Percentiles rank a stretch among this genome's conserved stretches.
These are phyloP conservation scores for Aureobasidium leucospermi DNA, from an alignment of 2,329 filamentous ascomycete genomes.

Conservation along the genomic window DNA sequence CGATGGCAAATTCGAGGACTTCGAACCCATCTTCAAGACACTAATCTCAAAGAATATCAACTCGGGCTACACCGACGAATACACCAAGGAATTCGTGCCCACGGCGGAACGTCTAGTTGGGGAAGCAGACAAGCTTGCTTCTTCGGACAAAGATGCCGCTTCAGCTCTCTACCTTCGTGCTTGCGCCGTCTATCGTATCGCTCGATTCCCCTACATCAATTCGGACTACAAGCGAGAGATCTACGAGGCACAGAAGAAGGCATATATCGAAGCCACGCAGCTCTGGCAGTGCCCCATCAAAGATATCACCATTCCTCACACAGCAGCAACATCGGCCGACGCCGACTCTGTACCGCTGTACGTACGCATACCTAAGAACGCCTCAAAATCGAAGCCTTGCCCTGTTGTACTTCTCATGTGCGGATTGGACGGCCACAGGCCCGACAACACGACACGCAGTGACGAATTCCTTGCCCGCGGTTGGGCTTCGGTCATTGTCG, in stretches of 20 bases:
- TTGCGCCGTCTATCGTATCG: conserved; percentile 30
- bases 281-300: conserved; percentile 31
- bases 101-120: conserved; percentile 26
- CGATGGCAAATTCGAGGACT: conserved; percentile 32
- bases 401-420: conserved; percentile 53
- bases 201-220: conserved; percentile 32
- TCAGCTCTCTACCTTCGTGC: conserved; percentile 30
- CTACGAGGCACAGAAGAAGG: conserved; percentile 30
- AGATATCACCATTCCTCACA: conserved; percentile 34
- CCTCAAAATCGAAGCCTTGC: conserved; percentile 25
- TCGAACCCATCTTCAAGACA: conserved; percentile 31
- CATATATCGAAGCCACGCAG: conserved; percentile 29
- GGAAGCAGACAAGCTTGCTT: conserved; percentile 22
- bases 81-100: conserved; percentile 31
- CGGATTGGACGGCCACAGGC: conserved; percentile 56
- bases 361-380: conserved; percentile 28
- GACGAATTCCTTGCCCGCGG: conserved; percentile 57
- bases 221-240: conserved; percentile 27
- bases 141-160: conserved; percentile 23
- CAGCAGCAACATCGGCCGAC: conserved; percentile 26
- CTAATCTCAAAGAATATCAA: conserved; percentile 31
- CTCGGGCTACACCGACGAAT: conserved; percentile 32
- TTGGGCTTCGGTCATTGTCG: conserved; percentile 51
- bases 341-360: conserved; percentile 33
- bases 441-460: conserved; percentile 53